Evolutionary conservation across 1,139 yeast species (phyloP).

Genomic region (Candida labiduridarum): DNA sequence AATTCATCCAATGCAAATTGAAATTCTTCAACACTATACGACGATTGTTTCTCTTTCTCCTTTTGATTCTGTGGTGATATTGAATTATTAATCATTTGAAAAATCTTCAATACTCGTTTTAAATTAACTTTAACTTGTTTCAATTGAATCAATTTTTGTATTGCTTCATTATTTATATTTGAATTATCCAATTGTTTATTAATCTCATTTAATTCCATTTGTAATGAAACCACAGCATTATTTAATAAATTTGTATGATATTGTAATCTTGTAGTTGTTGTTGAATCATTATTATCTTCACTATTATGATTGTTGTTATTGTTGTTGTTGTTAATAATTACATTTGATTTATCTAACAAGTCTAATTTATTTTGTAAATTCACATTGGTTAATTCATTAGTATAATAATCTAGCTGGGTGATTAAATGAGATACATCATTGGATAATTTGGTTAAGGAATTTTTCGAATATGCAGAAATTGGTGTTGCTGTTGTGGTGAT

Average conservation of each 20-base stretch:
- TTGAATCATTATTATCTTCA: slow-evolving; percentile 25
- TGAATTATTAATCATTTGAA: slow-evolving; percentile 38
- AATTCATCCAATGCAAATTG: slow-evolving; percentile 41
- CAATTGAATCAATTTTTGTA: slow-evolving; percentile 46
- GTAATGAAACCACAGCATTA: slow-evolving; percentile 57
- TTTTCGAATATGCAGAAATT: slow-evolving; percentile 22
- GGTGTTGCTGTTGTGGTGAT: too few relatives aligned
- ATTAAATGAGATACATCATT: slow-evolving; percentile 42
- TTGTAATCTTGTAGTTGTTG: slow-evolving; percentile 50
- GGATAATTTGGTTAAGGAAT: slow-evolving; percentile 28
- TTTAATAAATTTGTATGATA: slow-evolving; percentile 63
- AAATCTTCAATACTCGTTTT: slow-evolving; percentile 42
- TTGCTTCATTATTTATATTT: slow-evolving; percentile 22
- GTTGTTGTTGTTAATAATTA: slow-evolving; percentile 28
- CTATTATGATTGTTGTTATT: slow-evolving; percentile 20
- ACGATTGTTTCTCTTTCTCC: slow-evolving; percentile 1
- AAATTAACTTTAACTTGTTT: slow-evolving; percentile 48
- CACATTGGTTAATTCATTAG: slow-evolving; percentile 55
- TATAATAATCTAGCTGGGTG: slow-evolving; percentile 63
- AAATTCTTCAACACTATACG: slow-evolving; percentile 29
- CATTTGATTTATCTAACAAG: slow-evolving; percentile 27
- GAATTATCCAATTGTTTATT: slow-evolving; percentile 25
- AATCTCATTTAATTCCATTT: slow-evolving; percentile 45
- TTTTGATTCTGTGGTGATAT: slow-evolving; percentile 13
- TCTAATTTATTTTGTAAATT: slow-evolving; percentile 48